These are phyloP conservation scores for Symbiodinium natans DNA, from an alignment of 73 alveolate genomes.

Conservation along the genomic window DNA sequence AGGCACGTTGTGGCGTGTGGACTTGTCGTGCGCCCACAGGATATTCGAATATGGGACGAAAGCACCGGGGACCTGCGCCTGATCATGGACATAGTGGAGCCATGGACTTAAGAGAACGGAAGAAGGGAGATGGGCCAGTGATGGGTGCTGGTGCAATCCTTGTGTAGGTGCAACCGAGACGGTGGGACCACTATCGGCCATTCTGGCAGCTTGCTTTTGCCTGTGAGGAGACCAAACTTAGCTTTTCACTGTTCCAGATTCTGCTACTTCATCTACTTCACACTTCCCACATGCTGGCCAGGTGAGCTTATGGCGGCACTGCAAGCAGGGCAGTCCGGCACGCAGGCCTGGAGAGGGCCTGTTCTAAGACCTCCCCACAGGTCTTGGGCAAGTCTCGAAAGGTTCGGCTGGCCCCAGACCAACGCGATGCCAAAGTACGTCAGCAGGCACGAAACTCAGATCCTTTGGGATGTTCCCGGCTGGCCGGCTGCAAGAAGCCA, in stretches of 20 bases:
- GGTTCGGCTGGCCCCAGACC: slow-evolving; percentile 51
- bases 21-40: background rate
- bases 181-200: background rate
- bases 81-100: slow-evolving; percentile 66
- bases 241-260: background rate
- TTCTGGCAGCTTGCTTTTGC: background rate
- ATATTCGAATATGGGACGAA: slow-evolving; percentile 59
- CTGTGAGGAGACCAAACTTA: background rate
- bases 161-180: background rate
- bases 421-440: slow-evolving; percentile 57
- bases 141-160: background rate
- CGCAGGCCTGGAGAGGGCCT: background rate
- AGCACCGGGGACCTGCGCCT: slow-evolving; percentile 64
- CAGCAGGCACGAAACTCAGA: slow-evolving; percentile 65
- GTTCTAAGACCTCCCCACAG: too few species aligned
- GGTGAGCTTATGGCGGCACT: slow-evolving; percentile 63
- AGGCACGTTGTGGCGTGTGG: background rate
- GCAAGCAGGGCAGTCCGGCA: slow-evolving; percentile 60
- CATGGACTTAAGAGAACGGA: background rate
- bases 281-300: background rate
- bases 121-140: background rate
- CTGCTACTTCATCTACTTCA: background rate
- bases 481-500: too few species aligned
- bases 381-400: background rate
- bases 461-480: too few species aligned